These are phyloP conservation scores for Phytophthora podocarpi DNA, from an alignment of 352 stramenopile genomes.

Conservation along the genomic window DNA sequence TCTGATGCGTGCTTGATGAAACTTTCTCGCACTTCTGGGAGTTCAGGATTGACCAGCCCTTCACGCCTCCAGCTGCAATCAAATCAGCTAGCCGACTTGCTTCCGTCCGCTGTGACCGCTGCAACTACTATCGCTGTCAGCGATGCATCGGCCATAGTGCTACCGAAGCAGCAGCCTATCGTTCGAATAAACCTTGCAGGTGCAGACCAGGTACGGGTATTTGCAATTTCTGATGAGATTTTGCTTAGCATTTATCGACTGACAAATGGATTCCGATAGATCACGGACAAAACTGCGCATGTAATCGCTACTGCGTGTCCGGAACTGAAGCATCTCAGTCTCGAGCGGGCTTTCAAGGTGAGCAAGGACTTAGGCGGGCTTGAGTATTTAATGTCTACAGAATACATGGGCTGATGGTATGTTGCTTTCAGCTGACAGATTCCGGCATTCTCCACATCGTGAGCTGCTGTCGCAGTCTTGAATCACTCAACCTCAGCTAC, in stretches of 20 bases:
- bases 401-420: too few species aligned
- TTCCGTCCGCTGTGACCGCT: slow-evolving; percentile 21
- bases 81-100: slow-evolving; percentile 52
- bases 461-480: slow-evolving; percentile 49
- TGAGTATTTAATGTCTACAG: too few species aligned
- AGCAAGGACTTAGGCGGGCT: background rate
- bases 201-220: slow-evolving; percentile 48
- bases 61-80: slow-evolving; percentile 13
- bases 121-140: slow-evolving; percentile 1
- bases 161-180: slow-evolving; percentile 13
- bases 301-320: slow-evolving; percentile 39
- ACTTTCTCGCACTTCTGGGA: slow-evolving; percentile 21
- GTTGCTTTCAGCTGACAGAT: slow-evolving; percentile 58
- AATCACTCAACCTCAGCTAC: slow-evolving; percentile 63
- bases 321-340: slow-evolving; percentile 48
- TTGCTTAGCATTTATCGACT: slow-evolving; percentile 1
- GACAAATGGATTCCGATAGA: slow-evolving; percentile 22
- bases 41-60: slow-evolving; percentile 4
- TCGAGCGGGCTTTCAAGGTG: slow-evolving; percentile 52
- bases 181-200: slow-evolving; percentile 62
- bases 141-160: background rate
- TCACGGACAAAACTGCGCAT: slow-evolving; percentile 51
- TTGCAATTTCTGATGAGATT: background rate
- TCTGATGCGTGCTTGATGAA: slow-evolving; percentile 60
- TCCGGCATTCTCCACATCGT: slow-evolving; percentile 57